Conservation (phyloP, 495 filamentous ascomycete genomes). For the Podospora tetraspora region DNA sequence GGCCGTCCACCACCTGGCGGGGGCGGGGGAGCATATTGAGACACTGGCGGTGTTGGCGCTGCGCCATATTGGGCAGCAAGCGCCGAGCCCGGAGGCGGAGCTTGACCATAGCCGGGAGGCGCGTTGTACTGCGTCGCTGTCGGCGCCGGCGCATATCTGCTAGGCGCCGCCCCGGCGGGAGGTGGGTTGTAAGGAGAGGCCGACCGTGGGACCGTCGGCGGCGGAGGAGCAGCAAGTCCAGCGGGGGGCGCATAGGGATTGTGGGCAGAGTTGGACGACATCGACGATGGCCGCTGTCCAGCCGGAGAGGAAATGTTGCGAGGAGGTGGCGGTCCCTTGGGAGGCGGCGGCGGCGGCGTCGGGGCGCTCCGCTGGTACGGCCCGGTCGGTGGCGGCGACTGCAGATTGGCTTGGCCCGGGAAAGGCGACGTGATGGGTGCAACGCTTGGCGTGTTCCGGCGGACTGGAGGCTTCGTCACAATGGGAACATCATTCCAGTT, state of each 20-base stretch:
- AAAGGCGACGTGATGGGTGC: conserved; percentile 61
- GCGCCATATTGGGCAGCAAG: conserved; percentile 60
- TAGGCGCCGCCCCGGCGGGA: conserved; percentile 64
- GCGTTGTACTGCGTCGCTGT: conserved; percentile 42
- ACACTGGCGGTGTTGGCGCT: conserved; percentile 27
- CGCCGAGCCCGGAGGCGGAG: conserved; percentile 29
- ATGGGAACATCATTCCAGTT: conserved; percentile 96
- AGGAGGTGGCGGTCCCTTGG: conserved; percentile 49
- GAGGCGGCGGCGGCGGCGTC: conserved; percentile 52
- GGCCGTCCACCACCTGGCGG: conserved; percentile 25
- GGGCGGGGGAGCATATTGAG: conserved; percentile 34
- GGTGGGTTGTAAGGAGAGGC: conserved; percentile 87
- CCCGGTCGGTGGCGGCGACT: conserved; percentile 45
- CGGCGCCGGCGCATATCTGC: conserved; percentile 81
- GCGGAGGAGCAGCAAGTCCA: conserved; percentile 39
- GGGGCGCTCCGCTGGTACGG: conserved; percentile 28
- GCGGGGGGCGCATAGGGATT: conserved; percentile 70
- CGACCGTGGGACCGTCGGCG: conserved; percentile 60
- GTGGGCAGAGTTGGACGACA: conserved; percentile 58
- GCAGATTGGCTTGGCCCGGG: conserved; percentile 49
- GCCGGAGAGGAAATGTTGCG: conserved; percentile 47
- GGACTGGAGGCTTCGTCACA: conserved; percentile 66
- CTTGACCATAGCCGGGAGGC: conserved; percentile 25
- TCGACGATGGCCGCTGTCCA: conserved; percentile 53
- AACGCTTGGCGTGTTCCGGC: conserved; percentile 65